Base-by-base conservation (phyloP, 2,329 filamentous ascomycete genomes). In the Calonectria crousiana region DNA sequence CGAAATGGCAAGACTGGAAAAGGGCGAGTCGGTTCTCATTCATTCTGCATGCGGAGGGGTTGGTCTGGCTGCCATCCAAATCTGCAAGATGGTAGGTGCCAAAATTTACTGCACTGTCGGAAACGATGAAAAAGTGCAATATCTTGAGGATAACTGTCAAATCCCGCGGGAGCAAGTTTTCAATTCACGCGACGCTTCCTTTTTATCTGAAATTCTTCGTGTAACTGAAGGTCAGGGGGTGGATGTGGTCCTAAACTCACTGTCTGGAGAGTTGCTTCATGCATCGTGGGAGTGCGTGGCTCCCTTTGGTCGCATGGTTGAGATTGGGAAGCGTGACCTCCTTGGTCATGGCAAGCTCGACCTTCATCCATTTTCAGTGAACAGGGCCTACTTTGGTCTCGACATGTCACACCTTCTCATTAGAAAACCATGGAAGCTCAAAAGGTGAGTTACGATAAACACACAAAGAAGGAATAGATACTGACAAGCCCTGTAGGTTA, bases 331-430 rank as follows among this genome's bases (percentile, higher is more conserved):
- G 38, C 49, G 66, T 10, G 66, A 68, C 34, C 51, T 68, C 5
- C 1, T 53, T 26, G 66, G 66, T 3, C 32, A 47, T 9, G 66
- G 66, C 6, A 68, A 44, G 30, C 16, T 68, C 23, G 66, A 38
- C 1, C 36, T 68, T 32, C 11, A 47, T 26, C 51, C 66, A 4
- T 68, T 68, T 36, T 30, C 34, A 11, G 3, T n/a, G 11, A 58
- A 47, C 26, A n/a, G 32, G 23, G 44, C 34, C 8, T 79, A 80
- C 10, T 74, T 72, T 0, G 72, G 76, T 8, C 58, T 81, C 1
- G 74, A 80, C 38, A 11, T 82, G 36, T 32, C 49, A n/a, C 52
- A 66, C 16, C 9, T 80, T 1, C 38, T 74, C 3, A 32, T n/a
- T 9, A 23, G 53, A 18, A 58, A 51, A 20, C 69, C 74, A 16